A percentile compares a stretch with the other conserved stretches of the same genome.
These are phyloP conservation scores for Microstegium vimineum DNA, from an alignment of 176 grass and related monocot genomes.

Conservation along the genomic window DNA sequence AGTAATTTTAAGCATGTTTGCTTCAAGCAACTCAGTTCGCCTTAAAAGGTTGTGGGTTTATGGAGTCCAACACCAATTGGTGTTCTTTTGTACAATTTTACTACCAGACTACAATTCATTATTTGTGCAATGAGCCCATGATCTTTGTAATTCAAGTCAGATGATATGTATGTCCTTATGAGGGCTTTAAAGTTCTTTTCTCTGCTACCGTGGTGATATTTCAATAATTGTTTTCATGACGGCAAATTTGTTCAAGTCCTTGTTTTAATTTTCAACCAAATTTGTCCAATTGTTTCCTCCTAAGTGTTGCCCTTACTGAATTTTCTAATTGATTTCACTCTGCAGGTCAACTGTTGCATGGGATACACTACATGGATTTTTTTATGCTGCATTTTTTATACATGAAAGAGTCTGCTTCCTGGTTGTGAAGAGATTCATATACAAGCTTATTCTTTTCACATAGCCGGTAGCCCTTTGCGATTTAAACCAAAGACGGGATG, in stretches of 20 bases:
- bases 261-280: background rate
- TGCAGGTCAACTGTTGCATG: conserved; percentile 39
- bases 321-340: background rate
- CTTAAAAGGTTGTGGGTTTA: background rate
- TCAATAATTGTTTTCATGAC: background rate
- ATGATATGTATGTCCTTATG: background rate
- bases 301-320: background rate
- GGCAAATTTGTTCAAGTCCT: background rate
- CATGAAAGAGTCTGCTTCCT: conserved; percentile 37
- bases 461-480: conserved; percentile 7
- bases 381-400: conserved; percentile 10
- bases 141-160: background rate
- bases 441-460: conserved; percentile 34
- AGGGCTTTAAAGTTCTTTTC: background rate
- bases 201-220: background rate
- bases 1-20: background rate
- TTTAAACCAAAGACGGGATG: no score
- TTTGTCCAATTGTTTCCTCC: background rate
- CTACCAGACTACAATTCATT: background rate
- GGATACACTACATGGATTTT: conserved; percentile 33
- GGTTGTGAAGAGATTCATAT: conserved; percentile 39
- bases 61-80: background rate
- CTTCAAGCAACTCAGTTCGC: background rate
- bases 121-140: background rate
- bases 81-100: background rate